These are phyloP conservation scores for Globisporangium iwayamae DNA, from an alignment of 352 stramenopile species.

Conservation along the genomic window DNA sequence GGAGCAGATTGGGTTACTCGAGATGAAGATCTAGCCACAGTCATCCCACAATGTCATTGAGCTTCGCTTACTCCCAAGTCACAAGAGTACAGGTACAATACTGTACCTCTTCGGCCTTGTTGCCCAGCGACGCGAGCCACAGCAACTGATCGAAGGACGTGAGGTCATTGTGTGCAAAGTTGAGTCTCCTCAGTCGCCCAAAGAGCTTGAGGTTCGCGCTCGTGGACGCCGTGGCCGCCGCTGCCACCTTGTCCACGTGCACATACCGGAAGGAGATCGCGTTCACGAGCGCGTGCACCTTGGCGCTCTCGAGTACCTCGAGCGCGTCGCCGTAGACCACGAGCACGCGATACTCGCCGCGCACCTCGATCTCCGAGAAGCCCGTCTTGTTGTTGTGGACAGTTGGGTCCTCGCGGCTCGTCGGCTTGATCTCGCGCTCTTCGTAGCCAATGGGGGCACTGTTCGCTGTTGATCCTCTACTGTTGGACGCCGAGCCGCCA, in stretches of 20 bases:
- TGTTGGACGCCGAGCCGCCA: conserved; percentile 1
- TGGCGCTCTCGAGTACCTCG: conserved; percentile 53
- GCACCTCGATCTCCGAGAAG: conserved; percentile 72
- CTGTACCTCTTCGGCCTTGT: conserved; percentile 61
- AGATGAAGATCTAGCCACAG: conserved; percentile 52
- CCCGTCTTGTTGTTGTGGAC: conserved; percentile 51
- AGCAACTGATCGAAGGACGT: conserved; percentile 56
- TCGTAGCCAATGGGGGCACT: conserved; percentile 17
- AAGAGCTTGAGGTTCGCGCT: conserved; percentile 62
- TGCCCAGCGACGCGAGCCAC: conserved; percentile 49
- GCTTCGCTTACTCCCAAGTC: not conserved
- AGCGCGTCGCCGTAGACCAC: conserved; percentile 67
- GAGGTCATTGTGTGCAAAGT: conserved; percentile 69
- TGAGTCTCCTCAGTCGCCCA: conserved; percentile 42
- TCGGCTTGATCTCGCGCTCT: conserved; percentile 35
- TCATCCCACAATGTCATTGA: not conserved
- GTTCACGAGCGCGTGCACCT: conserved; percentile 48
- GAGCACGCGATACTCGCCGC: conserved; percentile 62
- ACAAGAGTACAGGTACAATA: not conserved
- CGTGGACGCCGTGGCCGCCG: conserved; percentile 25
- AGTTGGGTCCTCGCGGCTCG: conserved; percentile 40
- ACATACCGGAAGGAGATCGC: conserved; percentile 69
- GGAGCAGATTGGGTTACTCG: conserved; percentile 50
- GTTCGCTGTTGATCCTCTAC: conserved; percentile 4
- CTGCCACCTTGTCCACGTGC: conserved; percentile 36